A percentile compares a stretch with the other conserved stretches of the same genome.
Evolutionary conservation across 176 grass and related monocot genomes (phyloP).

Genomic region (Luzula sylvatica): DNA sequence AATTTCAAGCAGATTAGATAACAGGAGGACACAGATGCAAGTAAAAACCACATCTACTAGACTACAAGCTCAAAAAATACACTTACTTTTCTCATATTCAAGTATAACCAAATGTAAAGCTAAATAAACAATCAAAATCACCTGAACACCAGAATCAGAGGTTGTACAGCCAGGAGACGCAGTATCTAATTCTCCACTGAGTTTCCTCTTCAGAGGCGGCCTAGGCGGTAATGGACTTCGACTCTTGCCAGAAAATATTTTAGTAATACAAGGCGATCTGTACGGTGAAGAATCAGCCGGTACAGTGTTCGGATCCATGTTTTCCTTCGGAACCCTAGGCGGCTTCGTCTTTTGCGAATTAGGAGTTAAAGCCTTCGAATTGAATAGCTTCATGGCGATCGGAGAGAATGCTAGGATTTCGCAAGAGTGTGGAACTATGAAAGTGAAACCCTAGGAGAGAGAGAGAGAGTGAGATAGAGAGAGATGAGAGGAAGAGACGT

Average conservation of each 20-base stretch:
- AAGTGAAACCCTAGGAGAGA: conserved; percentile 5
- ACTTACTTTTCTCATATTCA: too few relatives aligned
- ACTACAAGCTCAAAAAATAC: too few relatives aligned
- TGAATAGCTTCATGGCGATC: conserved; percentile 48
- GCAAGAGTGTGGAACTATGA: conserved; percentile 1
- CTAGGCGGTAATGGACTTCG: conserved; percentile 23
- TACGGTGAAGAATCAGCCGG: conserved; percentile 37
- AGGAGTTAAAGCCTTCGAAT: conserved; percentile 32
- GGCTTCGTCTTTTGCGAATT: conserved; percentile 31
- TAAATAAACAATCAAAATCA: too few relatives aligned
- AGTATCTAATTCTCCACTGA: conserved; percentile 4
- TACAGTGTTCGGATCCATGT: conserved; percentile 18
- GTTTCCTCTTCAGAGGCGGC: conserved; percentile 29
- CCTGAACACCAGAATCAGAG: conserved; percentile 19
- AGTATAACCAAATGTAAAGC: too few relatives aligned
- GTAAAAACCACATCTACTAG: too few relatives aligned
- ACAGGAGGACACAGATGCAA: too few relatives aligned
- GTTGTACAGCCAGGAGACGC: background rate
- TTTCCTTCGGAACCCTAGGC: conserved; percentile 19
- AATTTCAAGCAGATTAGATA: too few relatives aligned
- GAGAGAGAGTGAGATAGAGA: background rate
- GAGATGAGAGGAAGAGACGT: conserved; percentile 15
- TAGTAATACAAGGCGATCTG: conserved; percentile 24
- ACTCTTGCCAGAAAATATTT: conserved; percentile 33
- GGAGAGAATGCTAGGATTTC: background rate